phyloP scores from a whole-genome alignment of 2,329 filamentous ascomycete genomes.

The Colletotrichum sp. region DNA sequence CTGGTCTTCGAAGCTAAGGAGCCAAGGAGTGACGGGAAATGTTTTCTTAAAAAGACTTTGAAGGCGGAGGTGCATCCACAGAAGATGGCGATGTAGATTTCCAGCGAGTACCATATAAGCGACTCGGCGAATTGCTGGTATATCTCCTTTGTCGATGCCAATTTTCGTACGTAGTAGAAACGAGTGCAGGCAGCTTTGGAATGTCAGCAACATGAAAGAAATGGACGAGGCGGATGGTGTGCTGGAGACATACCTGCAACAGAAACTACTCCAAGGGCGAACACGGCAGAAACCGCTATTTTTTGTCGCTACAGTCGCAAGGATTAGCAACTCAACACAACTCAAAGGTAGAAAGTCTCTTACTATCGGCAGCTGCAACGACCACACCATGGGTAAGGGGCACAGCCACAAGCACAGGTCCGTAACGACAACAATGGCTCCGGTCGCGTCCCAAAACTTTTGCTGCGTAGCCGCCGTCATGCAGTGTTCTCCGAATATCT shows the following conservation, averaged over 20 bases:
- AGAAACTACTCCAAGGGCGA: neutral
- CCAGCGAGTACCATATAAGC: neutral
- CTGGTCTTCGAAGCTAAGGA: neutral
- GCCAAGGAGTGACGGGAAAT: neutral
- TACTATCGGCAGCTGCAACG: neutral
- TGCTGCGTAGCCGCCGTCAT: neutral
- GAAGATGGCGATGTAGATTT: neutral
- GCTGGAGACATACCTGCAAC: neutral
- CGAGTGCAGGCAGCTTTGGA: neutral
- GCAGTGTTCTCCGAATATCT: neutral
- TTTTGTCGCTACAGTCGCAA: neutral
- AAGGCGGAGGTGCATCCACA: neutral
- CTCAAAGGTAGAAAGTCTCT: neutral
- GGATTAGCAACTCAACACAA: rapidly evolving
- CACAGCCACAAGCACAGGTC: neutral
- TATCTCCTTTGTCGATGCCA: neutral
- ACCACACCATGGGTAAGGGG: neutral
- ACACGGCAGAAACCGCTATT: neutral
- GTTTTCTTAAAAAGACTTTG: neutral
- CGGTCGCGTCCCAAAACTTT: neutral
- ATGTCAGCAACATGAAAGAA: neutral
- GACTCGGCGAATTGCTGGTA: neutral
- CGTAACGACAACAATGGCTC: neutral
- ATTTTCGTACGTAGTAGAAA: neutral
- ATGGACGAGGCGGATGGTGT: neutral